These are phyloP conservation scores for Echium plantagineum DNA, from an alignment of 257 asterid species.

Conservation along the genomic window DNA sequence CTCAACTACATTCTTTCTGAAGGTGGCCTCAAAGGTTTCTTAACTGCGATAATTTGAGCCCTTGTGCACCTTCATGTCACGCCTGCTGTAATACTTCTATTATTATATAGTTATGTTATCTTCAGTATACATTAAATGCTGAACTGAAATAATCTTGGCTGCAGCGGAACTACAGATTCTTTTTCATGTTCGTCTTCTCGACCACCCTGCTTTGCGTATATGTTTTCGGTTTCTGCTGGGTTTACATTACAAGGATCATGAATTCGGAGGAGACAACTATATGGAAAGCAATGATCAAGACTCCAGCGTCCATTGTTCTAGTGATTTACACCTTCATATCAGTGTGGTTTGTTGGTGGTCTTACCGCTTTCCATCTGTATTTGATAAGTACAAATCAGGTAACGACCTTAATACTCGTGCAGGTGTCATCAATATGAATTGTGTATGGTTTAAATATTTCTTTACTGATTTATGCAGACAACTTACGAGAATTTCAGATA, in stretches of 20 bases:
- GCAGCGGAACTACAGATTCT: slow-evolving; percentile 98
- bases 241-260: slow-evolving; percentile 71
- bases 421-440: not conserved
- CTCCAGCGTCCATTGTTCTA: slow-evolving; percentile 87
- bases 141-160: slow-evolving; percentile 8
- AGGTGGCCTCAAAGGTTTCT: not conserved
- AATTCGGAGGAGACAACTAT: slow-evolving; percentile 47
- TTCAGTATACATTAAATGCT: slow-evolving; percentile 3
- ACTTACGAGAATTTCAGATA: slow-evolving; percentile 94
- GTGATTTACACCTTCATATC: slow-evolving; percentile 77
- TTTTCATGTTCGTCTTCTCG: slow-evolving; percentile 99
- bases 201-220: slow-evolving; percentile 88
- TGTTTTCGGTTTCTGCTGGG: slow-evolving; percentile 92
- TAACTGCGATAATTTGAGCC: not conserved
- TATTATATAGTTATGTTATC: not conserved
- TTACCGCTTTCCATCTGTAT: slow-evolving; percentile 81
- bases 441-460: not conserved
- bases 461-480: slow-evolving; percentile 43
- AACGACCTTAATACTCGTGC: slow-evolving; percentile 7
- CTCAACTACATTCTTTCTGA: not conserved
- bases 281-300: slow-evolving; percentile 89
- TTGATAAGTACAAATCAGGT: slow-evolving; percentile 95
- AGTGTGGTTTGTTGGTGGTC: slow-evolving; percentile 98
- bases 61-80: not conserved
- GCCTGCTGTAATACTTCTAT: not conserved